phyloP scores from a whole-genome alignment of 139 green algal species.

The Chlamydomonas sp. region DNA sequence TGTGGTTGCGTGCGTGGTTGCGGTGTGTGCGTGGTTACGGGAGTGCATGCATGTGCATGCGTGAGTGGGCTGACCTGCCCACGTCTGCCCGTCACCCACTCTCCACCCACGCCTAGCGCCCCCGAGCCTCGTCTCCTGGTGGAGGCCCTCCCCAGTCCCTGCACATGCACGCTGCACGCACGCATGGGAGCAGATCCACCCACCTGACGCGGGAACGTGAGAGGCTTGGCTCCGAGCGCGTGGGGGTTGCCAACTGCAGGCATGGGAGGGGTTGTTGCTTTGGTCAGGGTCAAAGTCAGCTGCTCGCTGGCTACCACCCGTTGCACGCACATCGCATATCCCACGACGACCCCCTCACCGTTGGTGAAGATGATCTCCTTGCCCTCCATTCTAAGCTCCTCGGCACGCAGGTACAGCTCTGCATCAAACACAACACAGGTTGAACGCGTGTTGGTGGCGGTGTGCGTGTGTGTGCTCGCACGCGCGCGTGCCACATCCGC shows the following conservation, averaged over 20 bases:
- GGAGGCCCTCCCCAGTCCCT: not conserved
- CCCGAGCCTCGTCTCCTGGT: not conserved
- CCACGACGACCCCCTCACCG: constrained; percentile 11
- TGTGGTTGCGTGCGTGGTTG: not conserved
- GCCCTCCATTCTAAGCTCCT: constrained; percentile 69
- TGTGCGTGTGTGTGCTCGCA: too few relatives aligned
- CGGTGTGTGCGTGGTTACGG: not conserved
- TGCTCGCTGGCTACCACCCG: not conserved
- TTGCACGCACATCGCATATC: not conserved
- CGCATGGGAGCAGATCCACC: not conserved
- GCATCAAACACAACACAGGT: too few relatives aligned
- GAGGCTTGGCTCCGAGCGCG: constrained; percentile 74
- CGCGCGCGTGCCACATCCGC: too few relatives aligned
- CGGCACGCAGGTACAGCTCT: constrained; percentile 81
- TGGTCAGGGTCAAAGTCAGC: not conserved
- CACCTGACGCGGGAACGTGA: constrained; percentile 69
- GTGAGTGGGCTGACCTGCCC: not conserved
- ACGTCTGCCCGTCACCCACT: not conserved
- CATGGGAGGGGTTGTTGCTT: not conserved
- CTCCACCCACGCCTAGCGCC: not conserved
- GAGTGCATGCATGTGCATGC: not conserved
- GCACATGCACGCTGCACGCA: not conserved
- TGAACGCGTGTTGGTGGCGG: too few relatives aligned
- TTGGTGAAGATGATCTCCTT: constrained; percentile 94
- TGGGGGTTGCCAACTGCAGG: constrained; percentile 85